Conservation (phyloP, 768 basidiomycete genomes). For the Dioszegia aurantiaca region DNA sequence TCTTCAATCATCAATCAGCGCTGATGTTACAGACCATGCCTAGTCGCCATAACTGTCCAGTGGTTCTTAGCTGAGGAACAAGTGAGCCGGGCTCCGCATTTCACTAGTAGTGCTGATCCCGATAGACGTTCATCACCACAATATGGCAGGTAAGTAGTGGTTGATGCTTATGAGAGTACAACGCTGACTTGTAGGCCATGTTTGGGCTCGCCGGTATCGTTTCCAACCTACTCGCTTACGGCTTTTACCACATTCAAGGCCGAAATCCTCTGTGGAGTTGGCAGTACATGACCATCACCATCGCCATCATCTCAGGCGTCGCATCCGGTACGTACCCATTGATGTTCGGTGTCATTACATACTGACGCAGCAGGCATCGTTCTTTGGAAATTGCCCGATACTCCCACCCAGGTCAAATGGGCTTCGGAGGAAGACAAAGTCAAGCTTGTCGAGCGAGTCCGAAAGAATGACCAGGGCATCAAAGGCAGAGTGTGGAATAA, state of each 20-base stretch:
- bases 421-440: constrained; percentile 54
- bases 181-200: constrained; percentile 14
- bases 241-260: constrained; percentile 27
- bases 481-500: constrained; percentile 58
- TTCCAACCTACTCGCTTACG: constrained; percentile 18
- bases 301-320: constrained; percentile 22
- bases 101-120: too few relatives aligned
- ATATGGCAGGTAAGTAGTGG: constrained; percentile 17
- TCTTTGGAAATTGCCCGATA: constrained; percentile 27
- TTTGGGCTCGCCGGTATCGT: constrained; percentile 19
- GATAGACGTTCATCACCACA: constrained; percentile 25
- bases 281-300: constrained; percentile 32
- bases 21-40: constrained; percentile 1
- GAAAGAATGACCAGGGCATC: constrained; percentile 59
- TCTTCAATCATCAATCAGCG: too few relatives aligned
- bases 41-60: constrained; percentile 30
- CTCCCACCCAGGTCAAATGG: constrained; percentile 26
- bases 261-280: constrained; percentile 10
- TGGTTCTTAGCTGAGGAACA: constrained; percentile 34
- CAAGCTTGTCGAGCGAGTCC: constrained; percentile 58
- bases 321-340: constrained; percentile 7
- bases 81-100: too few relatives aligned
- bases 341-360: not conserved
- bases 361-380: constrained; percentile 15
- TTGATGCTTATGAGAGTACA: not conserved